Conservation (phyloP, 768 basidiomycete species). For the Tricholoma bakamatsutake region DNA sequence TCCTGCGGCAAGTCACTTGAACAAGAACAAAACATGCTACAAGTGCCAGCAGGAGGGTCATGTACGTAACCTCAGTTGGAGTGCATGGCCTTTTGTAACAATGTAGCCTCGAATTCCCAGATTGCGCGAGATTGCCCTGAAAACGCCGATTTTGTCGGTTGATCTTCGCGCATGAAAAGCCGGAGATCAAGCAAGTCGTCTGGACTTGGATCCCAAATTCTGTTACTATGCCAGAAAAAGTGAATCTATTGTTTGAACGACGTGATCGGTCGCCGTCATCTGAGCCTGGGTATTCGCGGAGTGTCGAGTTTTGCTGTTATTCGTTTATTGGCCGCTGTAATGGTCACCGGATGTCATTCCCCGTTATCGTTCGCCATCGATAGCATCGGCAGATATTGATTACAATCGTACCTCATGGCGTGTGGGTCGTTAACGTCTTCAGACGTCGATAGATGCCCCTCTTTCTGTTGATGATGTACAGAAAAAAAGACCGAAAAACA, state of each 20-base stretch:
- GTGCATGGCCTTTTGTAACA: conserved; percentile 4
- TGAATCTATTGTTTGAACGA: conserved; percentile 2
- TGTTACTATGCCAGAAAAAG: conserved; percentile 7
- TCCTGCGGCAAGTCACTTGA: conserved; percentile 35
- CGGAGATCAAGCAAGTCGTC: neutral
- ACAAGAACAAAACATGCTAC: conserved; percentile 78
- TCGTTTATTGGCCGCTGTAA: conserved; percentile 5
- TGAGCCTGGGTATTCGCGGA: conserved; percentile 6
- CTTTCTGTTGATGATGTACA: neutral
- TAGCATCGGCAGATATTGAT: conserved; percentile 1
- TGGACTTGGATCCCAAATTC: conserved; percentile 8
- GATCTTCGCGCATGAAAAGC: conserved; percentile 14
- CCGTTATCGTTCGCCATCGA: conserved; percentile 10
- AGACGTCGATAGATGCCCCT: neutral
- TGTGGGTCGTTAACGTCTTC: neutral
- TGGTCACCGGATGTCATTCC: neutral
- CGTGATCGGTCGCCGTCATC: neutral
- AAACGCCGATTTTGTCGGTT: conserved; percentile 45
- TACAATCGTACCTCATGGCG: neutral
- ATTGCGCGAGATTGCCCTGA: conserved; percentile 66
- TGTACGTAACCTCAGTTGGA: conserved; percentile 39
- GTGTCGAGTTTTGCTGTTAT: neutral
- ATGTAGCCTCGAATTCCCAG: conserved; percentile 22
- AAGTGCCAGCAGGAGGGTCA: conserved; percentile 87
- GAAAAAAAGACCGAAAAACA: neutral